Base-by-base conservation (phyloP, 371 early-diverging fungal genomes). In the Coemansia sp. region DNA sequence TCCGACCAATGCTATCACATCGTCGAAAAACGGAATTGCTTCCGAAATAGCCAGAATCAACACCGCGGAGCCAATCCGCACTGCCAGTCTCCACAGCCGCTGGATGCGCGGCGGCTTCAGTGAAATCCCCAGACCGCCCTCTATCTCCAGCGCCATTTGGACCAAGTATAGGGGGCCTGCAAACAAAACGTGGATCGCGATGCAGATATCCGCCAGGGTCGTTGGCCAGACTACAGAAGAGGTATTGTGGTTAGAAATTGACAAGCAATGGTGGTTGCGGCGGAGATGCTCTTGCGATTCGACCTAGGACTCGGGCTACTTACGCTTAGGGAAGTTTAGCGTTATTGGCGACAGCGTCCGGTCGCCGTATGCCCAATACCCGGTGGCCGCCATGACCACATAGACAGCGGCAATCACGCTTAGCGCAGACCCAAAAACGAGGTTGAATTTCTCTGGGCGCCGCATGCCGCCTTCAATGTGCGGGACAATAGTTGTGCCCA, bases 381-480 rank as follows among this genome's bases (percentile, higher is more conserved):
- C 92, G 16, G 88, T 81, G 30, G 84, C 81, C 33, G 91, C 89
- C 64, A 88, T 88, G 61, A 88, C 40, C 41, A 91, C 68, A 74
- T 94, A 93, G 67, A 94, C 77, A 16, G 76, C 67, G 4, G 88
- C 86, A 62, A 90, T 88, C 5, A 87, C 84, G 31, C 77, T 62
- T 65, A 90, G 82, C 20, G 90, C 89, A 43, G 77, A 77, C 20
- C 83, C 70, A 49, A 90, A 77, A 3, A 92, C 88, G 66, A 72
- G 76, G 57, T 84, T 82, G 83, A 92, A 94, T n/a, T 83, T 72
- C 47, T 82, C 77, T 55, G 91, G 93, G 9, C 84, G 69, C 58
- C 82, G 80, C 92, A 94, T 91, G 26, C 90, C 86, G 16, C 84
- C 84, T 69, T 91, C 90, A 35, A 93, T 88, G 67, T 91, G 89